Evolutionary conservation across 176 grass and related monocot species (phyloP).

Genomic region (Oryza glaberrima): DNA sequence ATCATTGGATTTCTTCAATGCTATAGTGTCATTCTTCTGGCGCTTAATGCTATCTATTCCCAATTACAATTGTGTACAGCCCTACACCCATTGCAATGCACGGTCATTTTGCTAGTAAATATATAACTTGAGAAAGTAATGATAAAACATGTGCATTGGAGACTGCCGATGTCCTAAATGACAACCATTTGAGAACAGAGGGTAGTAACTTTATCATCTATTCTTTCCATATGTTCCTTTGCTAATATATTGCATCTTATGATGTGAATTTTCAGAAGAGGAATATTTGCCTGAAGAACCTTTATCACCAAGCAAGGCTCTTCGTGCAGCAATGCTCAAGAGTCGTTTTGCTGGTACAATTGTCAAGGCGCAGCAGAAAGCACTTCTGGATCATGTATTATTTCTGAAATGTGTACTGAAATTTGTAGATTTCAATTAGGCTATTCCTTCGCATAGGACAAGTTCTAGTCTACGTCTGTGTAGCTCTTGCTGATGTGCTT

Average conservation of each 20-base stretch:
- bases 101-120: no score
- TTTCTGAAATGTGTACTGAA: conserved; percentile 27
- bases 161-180: no score
- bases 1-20: no score
- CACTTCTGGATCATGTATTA: conserved; percentile 79
- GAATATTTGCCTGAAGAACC: conserved; percentile 56
- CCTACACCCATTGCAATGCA: no score
- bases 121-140: no score
- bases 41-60: no score
- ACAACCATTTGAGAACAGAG: no score
- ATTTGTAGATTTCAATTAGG: conserved; percentile 21
- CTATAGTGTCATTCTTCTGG: no score
- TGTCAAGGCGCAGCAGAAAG: conserved; percentile 74
- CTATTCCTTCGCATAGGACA: conserved; percentile 23
- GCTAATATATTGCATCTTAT: conserved; percentile 38
- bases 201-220: not conserved
- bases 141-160: no score
- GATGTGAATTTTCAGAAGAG: conserved; percentile 46
- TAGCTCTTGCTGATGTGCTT: conserved; percentile 27
- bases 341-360: conserved; percentile 87
- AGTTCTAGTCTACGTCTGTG: not conserved
- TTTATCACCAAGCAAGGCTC: conserved; percentile 79
- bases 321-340: conserved; percentile 81
- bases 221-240: not conserved
- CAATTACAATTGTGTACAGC: no score